A percentile compares a stretch with the other conserved stretches of the same genome.
phyloP scores from a whole-genome alignment of 129 eudicot genomes.

The Solidago caesia region DNA sequence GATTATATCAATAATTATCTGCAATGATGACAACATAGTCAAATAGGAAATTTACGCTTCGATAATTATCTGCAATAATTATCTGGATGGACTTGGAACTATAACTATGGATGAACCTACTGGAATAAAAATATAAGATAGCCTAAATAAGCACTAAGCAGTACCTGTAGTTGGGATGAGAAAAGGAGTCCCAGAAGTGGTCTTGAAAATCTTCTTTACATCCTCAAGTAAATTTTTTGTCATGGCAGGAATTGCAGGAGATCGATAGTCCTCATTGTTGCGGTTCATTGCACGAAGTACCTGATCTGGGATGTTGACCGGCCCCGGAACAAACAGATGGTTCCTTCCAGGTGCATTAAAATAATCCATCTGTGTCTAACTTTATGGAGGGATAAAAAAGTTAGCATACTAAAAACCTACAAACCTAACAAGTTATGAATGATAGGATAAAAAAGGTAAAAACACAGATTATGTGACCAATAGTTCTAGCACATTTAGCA shows the following conservation, averaged over 20 bases:
- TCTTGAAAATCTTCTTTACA: constrained; percentile 95
- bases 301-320: constrained; percentile 96
- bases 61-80: not conserved
- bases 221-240: constrained; percentile 81
- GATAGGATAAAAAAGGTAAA: not conserved
- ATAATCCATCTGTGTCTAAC: constrained; percentile 61
- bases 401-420: not conserved
- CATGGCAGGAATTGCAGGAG: constrained; percentile 92
- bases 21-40: not conserved
- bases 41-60: not conserved
- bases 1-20: not conserved
- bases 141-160: not conserved
- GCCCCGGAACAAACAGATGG: constrained; percentile 99
- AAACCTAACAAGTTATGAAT: constrained; percentile 1
- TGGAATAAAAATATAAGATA: not conserved
- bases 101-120: no score
- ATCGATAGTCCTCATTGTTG: constrained; percentile 97
- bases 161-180: constrained; percentile 95
- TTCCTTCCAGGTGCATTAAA: constrained; percentile 90
- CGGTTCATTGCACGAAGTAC: constrained; percentile 96
- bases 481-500: no score
- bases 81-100: not conserved
- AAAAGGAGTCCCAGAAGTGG: constrained; percentile 90
- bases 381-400: not conserved
- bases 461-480: no score